Evolutionary conservation across 2,329 filamentous ascomycete genomes (phyloP).

Genomic region (Byssothecium circinans): DNA sequence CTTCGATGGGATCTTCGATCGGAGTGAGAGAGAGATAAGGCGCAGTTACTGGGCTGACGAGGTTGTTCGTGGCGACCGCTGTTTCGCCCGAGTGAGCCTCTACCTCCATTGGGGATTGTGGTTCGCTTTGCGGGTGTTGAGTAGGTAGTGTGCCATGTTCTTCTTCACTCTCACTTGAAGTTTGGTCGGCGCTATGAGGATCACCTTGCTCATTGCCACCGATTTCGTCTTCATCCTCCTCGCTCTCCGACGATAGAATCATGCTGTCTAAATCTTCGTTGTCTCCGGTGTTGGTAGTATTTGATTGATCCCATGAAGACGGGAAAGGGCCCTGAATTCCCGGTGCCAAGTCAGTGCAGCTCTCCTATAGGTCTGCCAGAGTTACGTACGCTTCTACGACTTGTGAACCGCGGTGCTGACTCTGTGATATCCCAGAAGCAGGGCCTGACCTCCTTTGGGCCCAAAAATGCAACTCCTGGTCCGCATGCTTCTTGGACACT

Average conservation of each 20-base stretch:
- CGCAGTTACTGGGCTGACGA: no score
- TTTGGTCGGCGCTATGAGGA: slow-evolving; percentile 1
- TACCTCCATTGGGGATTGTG: slow-evolving; percentile 1
- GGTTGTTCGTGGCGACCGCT: no score
- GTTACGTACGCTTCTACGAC: neutral
- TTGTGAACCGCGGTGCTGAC: neutral
- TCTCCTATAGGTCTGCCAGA: neutral
- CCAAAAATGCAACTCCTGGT: neutral
- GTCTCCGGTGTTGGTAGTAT: neutral
- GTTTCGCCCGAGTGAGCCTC: neutral
- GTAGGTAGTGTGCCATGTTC: neutral
- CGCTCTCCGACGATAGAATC: neutral
- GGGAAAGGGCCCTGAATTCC: neutral
- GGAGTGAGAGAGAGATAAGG: no score
- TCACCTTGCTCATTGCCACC: neutral
- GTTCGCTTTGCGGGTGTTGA: neutral
- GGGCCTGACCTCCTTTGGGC: neutral
- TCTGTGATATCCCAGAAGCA: slow-evolving; percentile 15
- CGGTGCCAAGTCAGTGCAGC: neutral
- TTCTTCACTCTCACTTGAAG: neutral
- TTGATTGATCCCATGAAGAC: neutral
- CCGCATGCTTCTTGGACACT: slow-evolving; percentile 16
- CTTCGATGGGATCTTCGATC: no score
- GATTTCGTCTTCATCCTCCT: slow-evolving; percentile 1
- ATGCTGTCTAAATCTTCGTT: neutral